Evolutionary conservation across 2,329 filamentous ascomycete genomes (phyloP).

Genomic region (Alternaria ethzedia): DNA sequence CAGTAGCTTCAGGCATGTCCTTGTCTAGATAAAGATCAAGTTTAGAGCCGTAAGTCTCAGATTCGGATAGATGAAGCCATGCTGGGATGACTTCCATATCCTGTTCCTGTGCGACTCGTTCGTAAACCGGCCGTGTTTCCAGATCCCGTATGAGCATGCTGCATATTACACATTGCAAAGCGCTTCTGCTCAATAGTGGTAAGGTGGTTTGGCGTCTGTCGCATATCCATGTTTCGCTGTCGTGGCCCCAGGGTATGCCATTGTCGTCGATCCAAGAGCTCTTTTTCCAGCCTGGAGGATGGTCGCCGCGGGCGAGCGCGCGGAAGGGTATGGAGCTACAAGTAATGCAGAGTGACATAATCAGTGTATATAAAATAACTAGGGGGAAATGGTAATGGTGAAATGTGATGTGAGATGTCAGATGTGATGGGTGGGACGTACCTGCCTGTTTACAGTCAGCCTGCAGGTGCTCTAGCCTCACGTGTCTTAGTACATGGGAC

Average conservation of each 20-base stretch:
- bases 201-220: not conserved
- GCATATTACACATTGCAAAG: not conserved
- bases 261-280: not conserved
- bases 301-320: not conserved
- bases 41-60: not conserved
- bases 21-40: not conserved
- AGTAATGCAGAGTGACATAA: not conserved
- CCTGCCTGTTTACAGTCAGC: not conserved
- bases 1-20: not conserved
- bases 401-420: not conserved
- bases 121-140: not conserved
- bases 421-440: not conserved
- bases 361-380: fast-evolving
- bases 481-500: not conserved
- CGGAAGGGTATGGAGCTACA: not conserved
- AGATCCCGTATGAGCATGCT: not conserved
- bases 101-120: not conserved
- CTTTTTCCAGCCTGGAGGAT: not conserved
- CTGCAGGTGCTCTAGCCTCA: not conserved
- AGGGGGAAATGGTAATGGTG: no score
- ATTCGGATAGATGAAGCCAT: not conserved
- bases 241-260: not conserved
- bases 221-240: not conserved
- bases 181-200: not conserved
- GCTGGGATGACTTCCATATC: not conserved